phyloP scores from a whole-genome alignment of 2,329 filamentous ascomycete genomes.

The Tolypocladium tropicale region DNA sequence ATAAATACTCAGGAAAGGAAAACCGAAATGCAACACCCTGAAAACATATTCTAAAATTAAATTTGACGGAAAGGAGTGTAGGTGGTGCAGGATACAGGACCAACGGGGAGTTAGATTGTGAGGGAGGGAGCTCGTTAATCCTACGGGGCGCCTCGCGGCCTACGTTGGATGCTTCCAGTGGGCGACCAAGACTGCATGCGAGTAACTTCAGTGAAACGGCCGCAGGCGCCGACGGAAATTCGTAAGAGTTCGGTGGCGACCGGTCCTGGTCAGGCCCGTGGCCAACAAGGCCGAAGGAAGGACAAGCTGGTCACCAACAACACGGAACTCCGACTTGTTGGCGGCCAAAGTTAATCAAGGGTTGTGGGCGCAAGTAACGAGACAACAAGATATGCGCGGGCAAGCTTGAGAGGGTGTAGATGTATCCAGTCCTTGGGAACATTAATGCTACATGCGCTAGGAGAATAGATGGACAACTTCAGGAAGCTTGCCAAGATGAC shows the following conservation, averaged over 20 bases:
- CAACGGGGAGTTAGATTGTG: background rate
- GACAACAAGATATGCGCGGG: background rate
- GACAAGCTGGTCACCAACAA: background rate
- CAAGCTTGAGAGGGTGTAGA: background rate
- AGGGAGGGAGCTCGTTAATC: background rate
- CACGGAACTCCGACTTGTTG: background rate
- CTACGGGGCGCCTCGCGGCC: background rate
- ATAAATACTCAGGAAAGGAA: background rate
- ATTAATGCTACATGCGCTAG: background rate
- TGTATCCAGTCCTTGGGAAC: background rate
- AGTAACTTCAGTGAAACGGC: background rate
- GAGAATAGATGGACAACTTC: background rate
- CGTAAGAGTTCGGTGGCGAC: background rate
- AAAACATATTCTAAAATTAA: background rate
- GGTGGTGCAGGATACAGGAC: background rate
- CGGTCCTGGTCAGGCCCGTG: background rate
- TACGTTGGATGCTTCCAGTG: background rate
- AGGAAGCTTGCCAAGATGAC: background rate
- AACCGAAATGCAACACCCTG: background rate
- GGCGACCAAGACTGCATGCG: background rate
- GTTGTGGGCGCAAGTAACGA: background rate
- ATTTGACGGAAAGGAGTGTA: background rate
- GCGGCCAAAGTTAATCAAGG: background rate
- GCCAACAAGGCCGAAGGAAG: background rate
- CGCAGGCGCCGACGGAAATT: background rate